Conservation (phyloP, 768 basidiomycete species). For the Russula abietina region DNA sequence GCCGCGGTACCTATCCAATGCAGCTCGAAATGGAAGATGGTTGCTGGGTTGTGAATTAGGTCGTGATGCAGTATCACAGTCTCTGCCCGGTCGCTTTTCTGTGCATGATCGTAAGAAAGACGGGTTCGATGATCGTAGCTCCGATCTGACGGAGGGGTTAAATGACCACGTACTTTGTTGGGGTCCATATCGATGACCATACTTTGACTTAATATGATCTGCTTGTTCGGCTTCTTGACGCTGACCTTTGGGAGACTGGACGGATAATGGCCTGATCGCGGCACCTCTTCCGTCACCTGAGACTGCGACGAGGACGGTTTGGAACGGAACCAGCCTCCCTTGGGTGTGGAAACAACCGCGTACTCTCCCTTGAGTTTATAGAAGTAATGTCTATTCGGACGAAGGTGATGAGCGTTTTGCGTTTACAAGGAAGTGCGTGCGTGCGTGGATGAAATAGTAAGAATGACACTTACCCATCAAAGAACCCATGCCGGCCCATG, state of each 20-base stretch:
- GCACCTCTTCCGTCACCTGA: slow-evolving; percentile 1
- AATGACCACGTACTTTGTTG: slow-evolving; percentile 45
- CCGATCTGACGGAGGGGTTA: too few species aligned
- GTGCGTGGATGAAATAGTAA: not conserved
- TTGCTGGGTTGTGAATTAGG: slow-evolving; percentile 90
- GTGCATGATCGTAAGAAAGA: slow-evolving; percentile 14
- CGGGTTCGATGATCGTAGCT: too few species aligned
- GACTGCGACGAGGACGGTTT: slow-evolving; percentile 32
- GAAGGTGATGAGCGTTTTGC: not conserved
- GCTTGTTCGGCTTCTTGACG: slow-evolving; percentile 47
- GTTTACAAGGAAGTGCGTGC: not conserved
- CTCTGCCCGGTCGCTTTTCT: slow-evolving; percentile 86
- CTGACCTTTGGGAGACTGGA: slow-evolving; percentile 34
- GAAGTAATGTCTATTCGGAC: slow-evolving; percentile 66
- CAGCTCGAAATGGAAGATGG: slow-evolving; percentile 93
- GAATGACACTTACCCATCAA: slow-evolving; percentile 64
- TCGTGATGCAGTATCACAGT: slow-evolving; percentile 87
- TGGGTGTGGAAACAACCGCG: slow-evolving; percentile 61
- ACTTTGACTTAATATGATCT: slow-evolving; percentile 76
- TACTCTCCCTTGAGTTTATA: slow-evolving; percentile 79
- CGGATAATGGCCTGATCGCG: slow-evolving; percentile 30
- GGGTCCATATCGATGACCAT: slow-evolving; percentile 86
- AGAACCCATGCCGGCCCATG: slow-evolving; percentile 68
- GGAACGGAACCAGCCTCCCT: slow-evolving; percentile 61
- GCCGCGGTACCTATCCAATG: slow-evolving; percentile 97